phyloP scores from a whole-genome alignment of 345 rosid species.

The Gossypium sturtianum region DNA sequence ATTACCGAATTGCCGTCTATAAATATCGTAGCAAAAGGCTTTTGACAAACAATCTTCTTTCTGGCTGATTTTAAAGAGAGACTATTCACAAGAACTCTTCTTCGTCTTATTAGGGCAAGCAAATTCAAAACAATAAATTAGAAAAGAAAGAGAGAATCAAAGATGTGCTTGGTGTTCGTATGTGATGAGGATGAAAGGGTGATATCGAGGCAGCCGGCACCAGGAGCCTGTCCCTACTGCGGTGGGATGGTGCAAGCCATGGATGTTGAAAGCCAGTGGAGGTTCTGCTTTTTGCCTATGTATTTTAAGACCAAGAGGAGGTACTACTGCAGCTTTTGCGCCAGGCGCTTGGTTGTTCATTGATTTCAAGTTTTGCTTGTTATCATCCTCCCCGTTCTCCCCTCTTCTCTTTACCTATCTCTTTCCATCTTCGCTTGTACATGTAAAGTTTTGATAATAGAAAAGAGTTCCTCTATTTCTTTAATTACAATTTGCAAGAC shows the following conservation, averaged over 20 bases:
- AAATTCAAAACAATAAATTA: background rate
- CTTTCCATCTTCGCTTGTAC: background rate
- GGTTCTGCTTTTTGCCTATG: slow-evolving; percentile 81
- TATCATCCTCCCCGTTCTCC: background rate
- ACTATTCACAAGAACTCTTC: background rate
- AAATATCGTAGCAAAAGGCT: background rate
- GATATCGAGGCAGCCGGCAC: slow-evolving; percentile 60
- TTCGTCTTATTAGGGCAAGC: background rate
- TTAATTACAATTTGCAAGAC: background rate
- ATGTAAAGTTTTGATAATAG: background rate
- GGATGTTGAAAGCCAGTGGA: slow-evolving; percentile 75
- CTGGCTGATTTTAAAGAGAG: background rate
- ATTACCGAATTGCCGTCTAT: background rate
- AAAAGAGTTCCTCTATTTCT: background rate
- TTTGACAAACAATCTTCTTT: background rate
- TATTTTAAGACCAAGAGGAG: slow-evolving; percentile 54
- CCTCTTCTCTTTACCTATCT: background rate
- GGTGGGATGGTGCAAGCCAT: slow-evolving; percentile 73
- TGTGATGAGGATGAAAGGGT: slow-evolving; percentile 89
- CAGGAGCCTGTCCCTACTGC: slow-evolving; percentile 88
- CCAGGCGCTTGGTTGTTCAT: slow-evolving; percentile 46
- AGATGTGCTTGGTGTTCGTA: slow-evolving; percentile 88
- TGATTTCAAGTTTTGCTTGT: background rate
- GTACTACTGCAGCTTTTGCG: slow-evolving; percentile 51
- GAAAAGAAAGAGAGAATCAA: background rate